Conservation (phyloP, 805 yeast species). For the Metschnikowia sp. region DNA sequence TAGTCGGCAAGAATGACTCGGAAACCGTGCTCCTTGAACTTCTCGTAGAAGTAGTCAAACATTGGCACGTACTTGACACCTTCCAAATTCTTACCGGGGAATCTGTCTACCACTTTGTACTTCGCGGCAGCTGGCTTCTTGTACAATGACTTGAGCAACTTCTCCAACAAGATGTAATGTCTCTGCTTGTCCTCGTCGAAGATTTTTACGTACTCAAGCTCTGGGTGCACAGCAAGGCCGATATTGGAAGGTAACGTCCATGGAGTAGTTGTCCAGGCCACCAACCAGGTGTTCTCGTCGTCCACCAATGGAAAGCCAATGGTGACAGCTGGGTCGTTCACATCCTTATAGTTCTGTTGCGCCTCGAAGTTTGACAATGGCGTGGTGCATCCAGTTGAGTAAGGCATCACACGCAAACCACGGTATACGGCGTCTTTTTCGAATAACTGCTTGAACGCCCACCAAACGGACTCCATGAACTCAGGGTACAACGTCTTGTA, state of each 20-base stretch:
- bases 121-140: conserved; percentile 93
- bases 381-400: conserved; percentile 95
- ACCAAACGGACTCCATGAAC: conserved; percentile 98
- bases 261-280: conserved; percentile 99
- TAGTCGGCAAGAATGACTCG: conserved; percentile 77
- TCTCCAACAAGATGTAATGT: conserved; percentile 80
- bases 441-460: conserved; percentile 91
- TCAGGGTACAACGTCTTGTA: conserved; percentile 93
- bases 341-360: conserved; percentile 96
- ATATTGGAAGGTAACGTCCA: conserved; percentile 98
- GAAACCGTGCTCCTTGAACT: conserved; percentile 75
- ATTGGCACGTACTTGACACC: conserved; percentile 82
- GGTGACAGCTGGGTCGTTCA: conserved; percentile 94
- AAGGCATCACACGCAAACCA: conserved; percentile 98
- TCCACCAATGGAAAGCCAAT: conserved; percentile 78
- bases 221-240: conserved; percentile 88
- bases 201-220: conserved; percentile 87
- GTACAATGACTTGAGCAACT: conserved; percentile 77
- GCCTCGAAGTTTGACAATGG: conserved; percentile 98
- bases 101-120: conserved; percentile 73
- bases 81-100: conserved; percentile 74
- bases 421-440: conserved; percentile 87
- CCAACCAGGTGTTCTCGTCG: conserved; percentile 78
- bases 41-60: conserved; percentile 74
- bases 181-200: conserved; percentile 82